Evolutionary conservation across 768 basidiomycete genomes (phyloP), one percentile per base, ranked within the genome.

Genomic region (Rhodocollybia butyracea): DNA sequence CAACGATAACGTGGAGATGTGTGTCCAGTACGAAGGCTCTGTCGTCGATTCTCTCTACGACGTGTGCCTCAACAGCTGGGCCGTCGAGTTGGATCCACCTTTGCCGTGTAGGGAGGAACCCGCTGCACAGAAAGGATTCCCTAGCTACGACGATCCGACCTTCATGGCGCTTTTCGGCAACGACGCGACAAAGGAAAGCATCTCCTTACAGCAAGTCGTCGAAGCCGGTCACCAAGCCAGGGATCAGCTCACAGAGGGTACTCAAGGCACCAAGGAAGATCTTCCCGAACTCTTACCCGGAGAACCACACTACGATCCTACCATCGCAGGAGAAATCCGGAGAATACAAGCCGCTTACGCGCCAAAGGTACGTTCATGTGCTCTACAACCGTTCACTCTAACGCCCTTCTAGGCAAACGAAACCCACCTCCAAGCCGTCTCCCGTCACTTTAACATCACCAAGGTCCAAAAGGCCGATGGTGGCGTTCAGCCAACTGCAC

Each of bases 1-100:
- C 59, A 74, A 77, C 17, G 60, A 59, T 42, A 62, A 65, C 34
- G 5, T 65, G 45, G 62, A 64, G 34, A 63, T 61, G 60, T 59
- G 58, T 55, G 46, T 6, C 27, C 85, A 87, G 59, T 74, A 88
- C 40, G 87, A 89, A 63, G 87, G 87, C 0, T 82, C 83, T 0
- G 77, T 89, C 51, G 87, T 89, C 55, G 78, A 88, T 54, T 74
- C 81, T 4, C 73, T 89, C 59, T 88, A 87, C 68, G 88, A 89
- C 66, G 81, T 80, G 68, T 82, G 83, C 13, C 76, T 89, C n/a
- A n/a, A n/a, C n/a, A n/a, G n/a, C n/a, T 46, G 73, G 86, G 52
- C 80, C 80, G 42, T 88, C 84, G 83, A 74, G 70, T 59, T 83
- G 61, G 58, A 71, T 32, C 80, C 82, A 11, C 71, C 73, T 8